Conservation (phyloP, 2,329 filamentous ascomycete species). For the Orbilia ellipsospora region DNA sequence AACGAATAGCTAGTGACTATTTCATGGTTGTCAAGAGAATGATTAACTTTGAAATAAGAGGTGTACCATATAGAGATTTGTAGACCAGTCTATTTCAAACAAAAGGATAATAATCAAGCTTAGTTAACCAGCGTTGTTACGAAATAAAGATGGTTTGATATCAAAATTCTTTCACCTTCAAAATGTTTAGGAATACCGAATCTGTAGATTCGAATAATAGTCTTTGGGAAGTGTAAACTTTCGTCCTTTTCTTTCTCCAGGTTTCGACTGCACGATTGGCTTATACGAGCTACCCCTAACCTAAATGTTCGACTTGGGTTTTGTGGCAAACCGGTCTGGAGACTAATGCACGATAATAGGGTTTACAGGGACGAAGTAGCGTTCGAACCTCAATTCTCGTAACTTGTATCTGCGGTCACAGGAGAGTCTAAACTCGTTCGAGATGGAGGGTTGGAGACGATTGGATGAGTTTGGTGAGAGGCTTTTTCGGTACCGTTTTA, state of each 20-base stretch:
- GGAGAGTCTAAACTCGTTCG: constrained; percentile 34
- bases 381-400: constrained; percentile 45
- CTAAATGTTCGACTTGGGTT: constrained; percentile 22
- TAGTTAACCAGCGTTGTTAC: constrained; percentile 3
- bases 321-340: constrained; percentile 36
- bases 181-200: too few relatives aligned
- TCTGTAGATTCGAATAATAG: too few relatives aligned
- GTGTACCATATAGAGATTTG: not conserved
- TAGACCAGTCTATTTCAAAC: too few relatives aligned
- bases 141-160: constrained; percentile 18
- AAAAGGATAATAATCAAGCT: not conserved
- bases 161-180: not conserved
- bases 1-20: constrained; percentile 6
- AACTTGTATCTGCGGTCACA: constrained; percentile 46
- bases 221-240: too few relatives aligned
- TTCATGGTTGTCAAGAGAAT: too few relatives aligned
- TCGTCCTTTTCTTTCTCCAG: too few relatives aligned
- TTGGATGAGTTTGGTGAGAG: constrained; percentile 29
- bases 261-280: too few relatives aligned
- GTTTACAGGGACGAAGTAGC: constrained; percentile 23
- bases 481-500: constrained; percentile 32
- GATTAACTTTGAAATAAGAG: constrained; percentile 36
- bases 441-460: constrained; percentile 35
- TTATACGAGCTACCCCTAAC: constrained; percentile 34
- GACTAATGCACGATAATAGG: constrained; percentile 35